phyloP scores from a whole-genome alignment of 805 yeast genomes.

The Lipomyces yamanashiensis region DNA sequence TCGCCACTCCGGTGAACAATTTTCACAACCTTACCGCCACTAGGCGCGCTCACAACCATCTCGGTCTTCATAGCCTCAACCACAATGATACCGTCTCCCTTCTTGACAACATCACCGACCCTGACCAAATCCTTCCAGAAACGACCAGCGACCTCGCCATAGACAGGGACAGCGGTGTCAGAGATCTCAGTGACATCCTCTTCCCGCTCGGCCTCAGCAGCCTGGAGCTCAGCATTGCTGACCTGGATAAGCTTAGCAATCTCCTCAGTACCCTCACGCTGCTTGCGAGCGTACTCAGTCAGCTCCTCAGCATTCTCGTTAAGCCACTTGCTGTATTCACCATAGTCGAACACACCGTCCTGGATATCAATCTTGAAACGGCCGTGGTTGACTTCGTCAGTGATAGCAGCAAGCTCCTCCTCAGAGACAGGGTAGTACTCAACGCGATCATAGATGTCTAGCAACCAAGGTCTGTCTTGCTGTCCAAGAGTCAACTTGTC shows the following conservation, averaged over 20 bases:
- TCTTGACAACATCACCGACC: constrained; percentile 74
- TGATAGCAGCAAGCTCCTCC: constrained; percentile 70
- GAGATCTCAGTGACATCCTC: constrained; percentile 60
- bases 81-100: constrained; percentile 80
- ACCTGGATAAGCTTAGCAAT: constrained; percentile 82
- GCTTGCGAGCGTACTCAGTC: constrained; percentile 64
- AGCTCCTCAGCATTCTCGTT: constrained; percentile 74
- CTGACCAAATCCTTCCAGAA: constrained; percentile 87
- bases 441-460: constrained; percentile 90
- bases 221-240: constrained; percentile 73
- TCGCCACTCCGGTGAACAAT: constrained; percentile 85
- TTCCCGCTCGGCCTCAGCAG: constrained; percentile 51
- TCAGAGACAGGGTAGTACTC: constrained; percentile 93
- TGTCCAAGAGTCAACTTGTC: constrained; percentile 82
- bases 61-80: constrained; percentile 99
- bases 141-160: constrained; percentile 95
- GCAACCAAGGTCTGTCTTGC: constrained; percentile 84
- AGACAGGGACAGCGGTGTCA: constrained; percentile 80
- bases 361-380: constrained; percentile 73
- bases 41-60: constrained; percentile 80
- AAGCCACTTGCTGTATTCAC: constrained; percentile 77
- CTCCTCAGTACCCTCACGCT: constrained; percentile 84
- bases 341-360: constrained; percentile 82
- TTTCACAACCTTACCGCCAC: constrained; percentile 68
- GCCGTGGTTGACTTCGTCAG: constrained; percentile 81